Evolutionary conservation across 2,329 filamentous ascomycete genomes (phyloP), one percentile per base, ranked within the genome.

Genomic region (Ophiostoma australiae): DNA sequence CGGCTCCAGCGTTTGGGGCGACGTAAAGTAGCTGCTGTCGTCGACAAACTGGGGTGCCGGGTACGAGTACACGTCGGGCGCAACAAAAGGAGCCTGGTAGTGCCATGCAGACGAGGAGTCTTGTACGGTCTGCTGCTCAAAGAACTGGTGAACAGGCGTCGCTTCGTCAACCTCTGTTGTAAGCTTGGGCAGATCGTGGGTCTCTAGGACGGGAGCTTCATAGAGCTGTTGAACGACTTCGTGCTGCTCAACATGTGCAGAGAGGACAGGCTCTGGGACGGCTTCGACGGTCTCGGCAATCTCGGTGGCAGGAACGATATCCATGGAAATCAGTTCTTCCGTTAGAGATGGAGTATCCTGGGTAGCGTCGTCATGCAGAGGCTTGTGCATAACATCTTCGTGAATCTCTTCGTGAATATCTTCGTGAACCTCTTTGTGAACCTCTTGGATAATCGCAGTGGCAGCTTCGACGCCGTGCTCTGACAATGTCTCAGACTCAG

Each of bases 1-100:
- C 0, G 66, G 68, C 23, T 68, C 71, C 0, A 69, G 52, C 4
- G 44, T 73, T 48, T 73, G 69, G 35, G 63, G 63, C 3, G 71
- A 70, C 1, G 70, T 68, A 17, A 72, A 71, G 67, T 72, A 70
- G 55, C 39, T 74, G 71, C 68, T 72, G 1, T 68, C 66, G 17
- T 69, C 72, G 15, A 70, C 67, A 7, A 69, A 68, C 15, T 70
- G 66, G 7, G 69, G 65, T 13, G 52, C 23, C 0, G 63, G 31
- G 1, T 58, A 67, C 13, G 65, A 15, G 23, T 66, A 69, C 6
- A 27, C 33, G 6, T 68, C 69, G 13, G 41, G 68, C 2, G 71
- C 39, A 10, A 52, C 39, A 13, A 68, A 55, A 3, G 65, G 68
- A 3, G 67, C 37, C 31, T 70, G 68, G 48, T 69, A 68, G n/a